Evolutionary conservation across 108 stramenopile genomes (phyloP).

Genomic region (Nitzschia sp.): DNA sequence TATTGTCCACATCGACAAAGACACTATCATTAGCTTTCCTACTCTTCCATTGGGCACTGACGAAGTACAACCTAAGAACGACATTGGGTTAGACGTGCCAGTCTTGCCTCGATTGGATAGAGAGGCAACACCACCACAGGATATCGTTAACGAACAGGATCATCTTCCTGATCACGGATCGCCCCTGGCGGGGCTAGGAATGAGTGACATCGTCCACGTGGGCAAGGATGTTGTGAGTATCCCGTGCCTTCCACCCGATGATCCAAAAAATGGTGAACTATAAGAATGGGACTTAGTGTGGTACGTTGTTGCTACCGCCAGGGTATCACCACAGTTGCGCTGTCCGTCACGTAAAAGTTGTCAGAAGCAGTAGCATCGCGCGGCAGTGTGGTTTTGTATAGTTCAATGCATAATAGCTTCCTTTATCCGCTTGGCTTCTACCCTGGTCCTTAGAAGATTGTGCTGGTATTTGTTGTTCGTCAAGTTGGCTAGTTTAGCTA

Average conservation of each 20-base stretch:
- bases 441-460: no score
- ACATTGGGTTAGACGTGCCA: not conserved
- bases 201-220: conserved; percentile 17
- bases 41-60: not conserved
- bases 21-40: not conserved
- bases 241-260: not conserved
- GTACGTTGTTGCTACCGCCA: no score
- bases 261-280: no score
- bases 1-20: conserved; percentile 5
- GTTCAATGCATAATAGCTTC: no score
- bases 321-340: no score
- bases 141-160: not conserved
- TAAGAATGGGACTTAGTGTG: no score
- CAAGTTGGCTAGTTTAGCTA: no score
- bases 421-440: no score
- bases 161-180: not conserved
- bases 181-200: not conserved
- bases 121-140: not conserved
- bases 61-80: not conserved
- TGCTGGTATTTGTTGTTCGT: no score
- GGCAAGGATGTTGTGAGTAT: not conserved
- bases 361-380: no score
- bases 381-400: no score
- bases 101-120: not conserved
- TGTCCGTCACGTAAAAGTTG: no score